These are phyloP conservation scores for Akanthomyces muscarius DNA, from an alignment of 2,329 filamentous ascomycete genomes.

Conservation along the genomic window DNA sequence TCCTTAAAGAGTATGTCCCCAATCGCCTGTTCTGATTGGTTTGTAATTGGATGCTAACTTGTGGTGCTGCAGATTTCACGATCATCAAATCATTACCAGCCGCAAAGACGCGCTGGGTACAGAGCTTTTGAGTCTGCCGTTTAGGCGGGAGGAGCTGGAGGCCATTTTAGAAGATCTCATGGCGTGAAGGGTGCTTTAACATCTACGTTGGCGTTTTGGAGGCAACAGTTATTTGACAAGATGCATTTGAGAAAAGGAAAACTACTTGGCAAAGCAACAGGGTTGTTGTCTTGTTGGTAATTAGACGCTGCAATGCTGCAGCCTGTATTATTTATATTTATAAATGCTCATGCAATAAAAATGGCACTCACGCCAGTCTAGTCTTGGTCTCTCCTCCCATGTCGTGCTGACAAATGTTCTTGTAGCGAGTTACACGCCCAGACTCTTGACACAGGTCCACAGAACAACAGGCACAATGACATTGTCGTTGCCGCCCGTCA, in stretches of 20 bases:
- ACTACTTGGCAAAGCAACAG: too few relatives aligned
- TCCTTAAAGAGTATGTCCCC: slow-evolving; percentile 76
- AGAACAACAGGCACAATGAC: slow-evolving; percentile 91
- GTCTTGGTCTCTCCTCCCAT: background rate
- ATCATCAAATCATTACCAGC: slow-evolving; percentile 95
- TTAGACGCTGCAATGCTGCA: background rate
- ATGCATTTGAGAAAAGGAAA: background rate
- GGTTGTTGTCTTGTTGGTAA: background rate
- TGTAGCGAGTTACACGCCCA: slow-evolving; percentile 46
- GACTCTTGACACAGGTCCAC: slow-evolving; percentile 84
- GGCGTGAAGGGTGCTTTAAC: slow-evolving; percentile 22
- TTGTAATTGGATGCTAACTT: slow-evolving; percentile 25
- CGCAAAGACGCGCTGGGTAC: slow-evolving; percentile 80
- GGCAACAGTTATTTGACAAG: background rate
- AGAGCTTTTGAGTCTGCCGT: slow-evolving; percentile 80
- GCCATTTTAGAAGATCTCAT: slow-evolving; percentile 72
- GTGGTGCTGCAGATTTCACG: slow-evolving; percentile 65
- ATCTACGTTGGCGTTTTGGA: background rate
- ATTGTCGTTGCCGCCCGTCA: slow-evolving; percentile 98
- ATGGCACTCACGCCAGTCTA: background rate
- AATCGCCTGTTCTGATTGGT: background rate
- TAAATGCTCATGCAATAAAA: background rate
- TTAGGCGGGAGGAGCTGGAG: slow-evolving; percentile 84
- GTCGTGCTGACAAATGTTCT: background rate
- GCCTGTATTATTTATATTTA: background rate